phyloP scores from a whole-genome alignment of 495 filamentous ascomycete genomes.

The Podospora pseudopauciseta region DNA sequence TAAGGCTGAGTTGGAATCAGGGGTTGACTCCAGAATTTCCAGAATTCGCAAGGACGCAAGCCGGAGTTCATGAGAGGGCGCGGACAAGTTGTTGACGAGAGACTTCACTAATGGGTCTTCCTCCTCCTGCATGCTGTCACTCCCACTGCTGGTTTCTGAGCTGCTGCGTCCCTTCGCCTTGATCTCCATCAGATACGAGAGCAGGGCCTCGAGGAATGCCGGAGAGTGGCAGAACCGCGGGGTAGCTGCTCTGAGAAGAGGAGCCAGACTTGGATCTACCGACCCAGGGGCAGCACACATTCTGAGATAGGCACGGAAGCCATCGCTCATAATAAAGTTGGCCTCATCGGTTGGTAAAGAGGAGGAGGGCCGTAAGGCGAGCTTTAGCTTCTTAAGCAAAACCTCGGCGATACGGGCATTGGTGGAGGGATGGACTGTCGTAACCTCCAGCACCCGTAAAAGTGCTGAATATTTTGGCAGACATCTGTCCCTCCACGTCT shows the following conservation, averaged over 20 bases:
- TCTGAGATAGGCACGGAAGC: conserved; percentile 51
- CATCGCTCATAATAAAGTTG: conserved; percentile 54
- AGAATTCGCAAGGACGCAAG: conserved; percentile 68
- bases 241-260: conserved; percentile 57
- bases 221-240: conserved; percentile 57
- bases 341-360: conserved; percentile 54
- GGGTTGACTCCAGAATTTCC: conserved; percentile 40
- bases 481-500: conserved; percentile 53
- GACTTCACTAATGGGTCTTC: conserved; percentile 55
- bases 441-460: conserved; percentile 46
- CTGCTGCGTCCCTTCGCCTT: conserved; percentile 34
- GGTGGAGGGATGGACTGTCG: conserved; percentile 51
- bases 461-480: conserved; percentile 55
- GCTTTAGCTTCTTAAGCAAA: conserved; percentile 53
- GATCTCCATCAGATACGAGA: conserved; percentile 55
- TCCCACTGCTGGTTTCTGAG: conserved; percentile 28
- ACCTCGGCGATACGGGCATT: conserved; percentile 53
- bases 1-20: conserved; percentile 42
- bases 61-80: conserved; percentile 67
- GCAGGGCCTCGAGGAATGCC: conserved; percentile 63
- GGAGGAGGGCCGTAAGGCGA: conserved; percentile 53
- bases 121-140: conserved; percentile 41
- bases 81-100: conserved; percentile 66
- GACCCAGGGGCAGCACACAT: conserved; percentile 48
- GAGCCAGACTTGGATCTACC: conserved; percentile 52